Base-by-base conservation (phyloP, 192 early-diverging fungal species). In the Coemansia sp. region DNA sequence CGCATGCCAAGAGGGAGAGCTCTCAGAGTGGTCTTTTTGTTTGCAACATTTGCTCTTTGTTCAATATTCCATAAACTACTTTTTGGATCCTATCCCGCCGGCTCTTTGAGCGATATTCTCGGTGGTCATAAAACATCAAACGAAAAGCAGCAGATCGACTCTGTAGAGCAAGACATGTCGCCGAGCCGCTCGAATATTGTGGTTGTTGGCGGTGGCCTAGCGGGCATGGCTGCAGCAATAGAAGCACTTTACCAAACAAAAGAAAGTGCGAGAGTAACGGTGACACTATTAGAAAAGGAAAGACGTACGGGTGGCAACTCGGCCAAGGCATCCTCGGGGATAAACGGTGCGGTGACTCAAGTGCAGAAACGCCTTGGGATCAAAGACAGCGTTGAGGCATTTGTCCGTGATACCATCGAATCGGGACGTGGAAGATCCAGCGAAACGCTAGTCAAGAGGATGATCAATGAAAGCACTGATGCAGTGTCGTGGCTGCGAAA, bases 301-400 rank as follows among this genome's bases (percentile, higher is more conserved):
- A 44, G 58, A 13, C 72, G 73, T 13, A 69, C 67, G 7, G 78
- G 87, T 49, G 95, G 95, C 37, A 98, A 98, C 89, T 97, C 95
- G 46, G 96, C 95, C 68, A 98, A 98, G 85, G 96, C 96, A 22
- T 96, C 95, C 14, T 96, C 95, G 5, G 96, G 96, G 63, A 98
- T 98, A 80, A 98, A 97, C 85, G 95, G 95, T 48, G 95, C 91
- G 44, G 83, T 91, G 42, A 98, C 96, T 48, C 86, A 85, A 56
- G 93, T 94, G 51, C 96, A 98, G 72, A 83, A 88, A 43, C 65
- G 58, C 8, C 79, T 77, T 42, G 84, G 85, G 11, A 89, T 92
- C 65, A 74, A 87, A 83, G 96, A 98, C 79, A 93, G 91, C 32
- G 88, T 88, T 20, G 90, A 91, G 41, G 86, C 87, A 63, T 96